Evolutionary conservation across 2,329 filamentous ascomycete genomes (phyloP).

Genomic region (Fusarium piperis): DNA sequence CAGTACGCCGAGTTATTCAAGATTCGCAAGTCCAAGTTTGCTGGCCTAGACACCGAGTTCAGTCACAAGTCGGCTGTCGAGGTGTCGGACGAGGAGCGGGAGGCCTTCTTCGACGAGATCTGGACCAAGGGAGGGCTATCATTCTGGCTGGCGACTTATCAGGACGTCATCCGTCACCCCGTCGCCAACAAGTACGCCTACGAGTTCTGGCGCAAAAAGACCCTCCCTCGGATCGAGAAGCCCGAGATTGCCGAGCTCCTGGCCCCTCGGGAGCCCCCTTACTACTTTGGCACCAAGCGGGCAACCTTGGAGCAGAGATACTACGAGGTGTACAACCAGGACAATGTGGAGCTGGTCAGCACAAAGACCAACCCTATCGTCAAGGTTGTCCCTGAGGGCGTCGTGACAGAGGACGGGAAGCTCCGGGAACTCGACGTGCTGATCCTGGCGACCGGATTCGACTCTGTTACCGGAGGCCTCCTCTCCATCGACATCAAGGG

Average conservation of each 20-base stretch:
- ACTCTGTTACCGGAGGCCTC: neutral
- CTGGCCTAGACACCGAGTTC: neutral
- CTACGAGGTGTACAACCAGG: conserved; percentile 6
- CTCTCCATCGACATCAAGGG: neutral
- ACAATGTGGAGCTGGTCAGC: neutral
- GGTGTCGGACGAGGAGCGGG: neutral
- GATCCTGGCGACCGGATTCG: conserved; percentile 9
- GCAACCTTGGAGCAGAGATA: neutral
- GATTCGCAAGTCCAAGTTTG: neutral
- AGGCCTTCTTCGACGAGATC: neutral
- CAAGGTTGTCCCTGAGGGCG: neutral
- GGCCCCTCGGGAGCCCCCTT: neutral
- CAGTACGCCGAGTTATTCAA: neutral
- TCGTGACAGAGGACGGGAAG: neutral
- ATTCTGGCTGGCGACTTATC: neutral
- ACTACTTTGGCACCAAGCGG: conserved; percentile 5
- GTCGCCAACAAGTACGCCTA: neutral
- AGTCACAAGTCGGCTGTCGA: neutral
- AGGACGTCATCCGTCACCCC: neutral
- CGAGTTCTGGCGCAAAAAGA: conserved; percentile 2
- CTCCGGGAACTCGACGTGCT: neutral
- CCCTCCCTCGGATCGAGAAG: neutral
- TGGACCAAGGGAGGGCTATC: neutral
- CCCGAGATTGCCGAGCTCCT: neutral
- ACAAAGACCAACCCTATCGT: neutral